Conservation (phyloP, 257 asterid genomes). For the Henckelia pumila region DNA sequence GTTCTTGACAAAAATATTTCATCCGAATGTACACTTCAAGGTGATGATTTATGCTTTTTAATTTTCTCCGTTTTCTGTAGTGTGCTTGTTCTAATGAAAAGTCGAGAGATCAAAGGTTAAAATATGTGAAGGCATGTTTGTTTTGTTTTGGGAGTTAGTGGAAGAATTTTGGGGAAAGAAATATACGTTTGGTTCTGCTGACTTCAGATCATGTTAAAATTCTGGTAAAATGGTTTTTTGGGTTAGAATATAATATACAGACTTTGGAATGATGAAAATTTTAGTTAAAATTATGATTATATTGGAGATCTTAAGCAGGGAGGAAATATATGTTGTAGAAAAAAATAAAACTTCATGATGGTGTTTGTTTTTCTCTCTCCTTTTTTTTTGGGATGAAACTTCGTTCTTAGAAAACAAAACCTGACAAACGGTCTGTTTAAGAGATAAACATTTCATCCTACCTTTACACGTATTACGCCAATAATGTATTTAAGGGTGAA, state of each 20-base stretch:
- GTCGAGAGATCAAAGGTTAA: neutral
- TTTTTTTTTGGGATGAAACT: neutral
- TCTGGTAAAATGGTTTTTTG: neutral
- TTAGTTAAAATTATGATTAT: neutral
- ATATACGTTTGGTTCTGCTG: neutral
- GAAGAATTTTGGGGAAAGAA: neutral
- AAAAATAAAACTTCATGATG: neutral
- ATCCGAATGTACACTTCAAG: conserved; percentile 99
- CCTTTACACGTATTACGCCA: too few relatives aligned
- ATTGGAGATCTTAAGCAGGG: neutral
- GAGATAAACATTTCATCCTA: too few relatives aligned
- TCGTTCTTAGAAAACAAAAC: neutral
- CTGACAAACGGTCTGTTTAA: too few relatives aligned
- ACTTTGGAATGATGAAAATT: neutral
- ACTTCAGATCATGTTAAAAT: too few relatives aligned
- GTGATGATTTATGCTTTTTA: conserved; percentile 33
- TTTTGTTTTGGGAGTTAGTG: neutral
- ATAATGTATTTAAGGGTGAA: too few relatives aligned
- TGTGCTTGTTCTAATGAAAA: neutral
- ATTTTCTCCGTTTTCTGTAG: neutral
- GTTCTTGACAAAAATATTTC: conserved; percentile 95
- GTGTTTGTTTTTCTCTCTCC: neutral
- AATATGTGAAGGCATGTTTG: neutral
- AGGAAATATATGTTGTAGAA: too few relatives aligned
- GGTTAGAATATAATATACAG: neutral